A percentile compares a stretch with the other conserved stretches of the same genome.
Evolutionary conservation across 345 rosid species (phyloP).

Genomic region (Rubroshorea leprosula): DNA sequence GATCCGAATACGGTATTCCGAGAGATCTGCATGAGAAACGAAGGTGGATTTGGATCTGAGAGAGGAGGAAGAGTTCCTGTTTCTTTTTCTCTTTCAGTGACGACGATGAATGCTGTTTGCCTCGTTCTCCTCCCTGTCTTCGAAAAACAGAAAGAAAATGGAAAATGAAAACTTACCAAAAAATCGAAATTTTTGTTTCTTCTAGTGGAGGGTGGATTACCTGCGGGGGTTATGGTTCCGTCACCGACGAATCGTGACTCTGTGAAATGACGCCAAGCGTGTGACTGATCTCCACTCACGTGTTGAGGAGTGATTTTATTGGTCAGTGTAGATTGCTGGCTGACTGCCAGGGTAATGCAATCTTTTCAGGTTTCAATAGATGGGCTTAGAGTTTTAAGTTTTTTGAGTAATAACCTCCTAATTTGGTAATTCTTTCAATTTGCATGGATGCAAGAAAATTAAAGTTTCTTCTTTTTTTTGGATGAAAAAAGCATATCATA

Average conservation of each 20-base stretch:
- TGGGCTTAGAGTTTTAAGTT: too few relatives aligned
- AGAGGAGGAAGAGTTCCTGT: background rate
- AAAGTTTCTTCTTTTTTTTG: too few relatives aligned
- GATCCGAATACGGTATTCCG: constrained; percentile 28
- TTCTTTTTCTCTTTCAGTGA: constrained; percentile 11
- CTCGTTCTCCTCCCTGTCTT: constrained; percentile 16
- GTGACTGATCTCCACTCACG: background rate
- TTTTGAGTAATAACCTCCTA: too few relatives aligned
- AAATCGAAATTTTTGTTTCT: background rate
- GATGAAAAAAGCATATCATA: too few relatives aligned
- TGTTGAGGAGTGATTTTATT: constrained; percentile 11
- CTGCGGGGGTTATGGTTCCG: background rate
- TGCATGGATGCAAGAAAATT: too few relatives aligned
- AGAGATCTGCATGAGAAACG: constrained; percentile 24
- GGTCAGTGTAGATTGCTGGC: background rate
- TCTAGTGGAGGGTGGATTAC: background rate
- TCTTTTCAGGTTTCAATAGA: background rate
- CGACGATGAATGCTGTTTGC: constrained; percentile 26
- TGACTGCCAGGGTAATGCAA: background rate
- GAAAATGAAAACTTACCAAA: background rate
- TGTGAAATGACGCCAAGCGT: background rate
- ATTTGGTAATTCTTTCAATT: too few relatives aligned
- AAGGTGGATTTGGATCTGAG: constrained; percentile 53
- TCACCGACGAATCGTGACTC: background rate
- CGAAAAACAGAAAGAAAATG: constrained; percentile 4